Percentiles rank a stretch among this genome's conserved stretches.
phyloP scores from a whole-genome alignment of 495 filamentous ascomycete genomes.

The Penicillium antarcticum region DNA sequence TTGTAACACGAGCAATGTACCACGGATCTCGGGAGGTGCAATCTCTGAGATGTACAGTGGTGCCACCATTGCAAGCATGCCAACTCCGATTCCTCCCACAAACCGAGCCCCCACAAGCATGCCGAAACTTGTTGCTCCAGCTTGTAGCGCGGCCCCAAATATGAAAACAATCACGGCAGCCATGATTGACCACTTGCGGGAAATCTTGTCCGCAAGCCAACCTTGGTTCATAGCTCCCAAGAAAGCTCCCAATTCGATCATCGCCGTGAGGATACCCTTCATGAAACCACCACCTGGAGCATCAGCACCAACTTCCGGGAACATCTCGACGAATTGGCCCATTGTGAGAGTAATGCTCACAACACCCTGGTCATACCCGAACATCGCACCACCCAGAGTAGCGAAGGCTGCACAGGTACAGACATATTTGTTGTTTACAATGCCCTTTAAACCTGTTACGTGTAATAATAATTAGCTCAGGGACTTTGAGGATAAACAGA shows the following conservation, averaged over 20 bases:
- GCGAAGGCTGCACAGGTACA: conserved; percentile 46
- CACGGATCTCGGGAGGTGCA: conserved; percentile 69
- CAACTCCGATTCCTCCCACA: conserved; percentile 66
- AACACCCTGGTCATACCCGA: conserved; percentile 55
- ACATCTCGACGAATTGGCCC: conserved; percentile 48
- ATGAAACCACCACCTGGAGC: conserved; percentile 46
- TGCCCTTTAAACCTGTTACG: conserved; percentile 30
- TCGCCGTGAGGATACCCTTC: conserved; percentile 55
- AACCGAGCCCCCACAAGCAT: conserved; percentile 67
- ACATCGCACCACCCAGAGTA: conserved; percentile 48
- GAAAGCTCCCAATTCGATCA: conserved; percentile 56
- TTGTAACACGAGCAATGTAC: conserved; percentile 68
- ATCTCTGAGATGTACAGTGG: conserved; percentile 76
- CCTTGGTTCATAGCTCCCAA: conserved; percentile 52
- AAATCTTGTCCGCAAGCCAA: conserved; percentile 54
- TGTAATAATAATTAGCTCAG: not conserved
- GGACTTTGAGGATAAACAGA: too few species aligned
- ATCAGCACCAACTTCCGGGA: conserved; percentile 36
- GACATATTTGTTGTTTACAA: conserved; percentile 45
- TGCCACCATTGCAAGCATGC: conserved; percentile 67
- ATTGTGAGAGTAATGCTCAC: conserved; percentile 52
- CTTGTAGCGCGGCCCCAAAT: conserved; percentile 51
- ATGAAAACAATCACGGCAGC: conserved; percentile 51
- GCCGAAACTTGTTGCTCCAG: conserved; percentile 45
- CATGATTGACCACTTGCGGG: conserved; percentile 51